Evolutionary conservation across 306 rosid genomes (phyloP), one percentile per base, ranked within the genome.

Genomic region (Nissolia schottii): DNA sequence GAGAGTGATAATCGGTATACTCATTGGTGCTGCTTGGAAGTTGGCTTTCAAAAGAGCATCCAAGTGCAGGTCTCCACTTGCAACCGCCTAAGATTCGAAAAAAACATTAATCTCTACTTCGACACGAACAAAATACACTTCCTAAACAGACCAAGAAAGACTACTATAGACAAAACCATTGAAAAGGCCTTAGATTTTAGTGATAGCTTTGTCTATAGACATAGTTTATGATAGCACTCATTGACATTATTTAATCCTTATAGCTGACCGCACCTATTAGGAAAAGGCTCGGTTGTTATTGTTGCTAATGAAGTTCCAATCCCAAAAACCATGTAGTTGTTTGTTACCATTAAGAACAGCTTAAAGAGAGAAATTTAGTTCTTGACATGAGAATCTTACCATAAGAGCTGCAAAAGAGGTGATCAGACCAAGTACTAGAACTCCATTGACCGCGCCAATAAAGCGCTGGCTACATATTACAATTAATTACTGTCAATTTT

Each of bases 11-110:
- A 91, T 91, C 7, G 97, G 97, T 71, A 89, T 89, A 75, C 93
- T 91, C 92, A 74, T 87, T 25, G 97, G 97, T 82, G 65, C 89
- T 1, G 97, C 97, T 82, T 87, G 74, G 71, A 91, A 91, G 81
- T 91, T 87, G 58, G 92, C 88, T 80, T 87, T 84, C 43, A 91
- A 67, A 74, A 91, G 97, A 64, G 86, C 88, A 78, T 82, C 89
- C 85, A 79, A 82, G 9, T 89, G 97, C 13, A 91, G 76, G 62
- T 81, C 85, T 75, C 92, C 97, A 83, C 91, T 87, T 35, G 92
- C 91, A 72, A 89, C 91, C 55, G 91, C 85, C 97, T 91, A 75
- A 53, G 32, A 74, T 48, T 24, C 40, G 69, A 63, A 79, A 25
- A 16, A n/a, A n/a, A n/a, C n/a, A n/a, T 51, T 19, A 28, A 64